Conservation (phyloP, 192 early-diverging fungal species). For the Coemansia sp. region DNA sequence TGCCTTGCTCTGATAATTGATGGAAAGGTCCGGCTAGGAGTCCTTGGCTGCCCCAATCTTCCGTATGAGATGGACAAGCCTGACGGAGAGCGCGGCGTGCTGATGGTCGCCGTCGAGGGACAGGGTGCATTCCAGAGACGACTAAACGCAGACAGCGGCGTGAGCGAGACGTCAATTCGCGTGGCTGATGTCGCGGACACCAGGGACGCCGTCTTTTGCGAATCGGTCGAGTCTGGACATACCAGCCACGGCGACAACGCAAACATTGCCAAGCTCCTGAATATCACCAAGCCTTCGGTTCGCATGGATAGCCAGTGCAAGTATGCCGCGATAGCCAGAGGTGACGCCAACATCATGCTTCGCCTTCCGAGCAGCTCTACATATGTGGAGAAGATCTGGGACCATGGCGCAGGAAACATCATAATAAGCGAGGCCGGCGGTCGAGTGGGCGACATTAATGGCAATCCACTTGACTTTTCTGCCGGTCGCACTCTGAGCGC, state of each 20-base stretch:
- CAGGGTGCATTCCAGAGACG: slow-evolving; percentile 84
- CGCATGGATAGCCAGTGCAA: slow-evolving; percentile 99
- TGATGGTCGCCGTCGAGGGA: slow-evolving; percentile 83
- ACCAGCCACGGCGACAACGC: slow-evolving; percentile 79
- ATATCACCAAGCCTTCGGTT: slow-evolving; percentile 73
- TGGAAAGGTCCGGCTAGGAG: slow-evolving; percentile 84
- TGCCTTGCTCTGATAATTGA: slow-evolving; percentile 89
- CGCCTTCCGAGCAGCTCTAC: slow-evolving; percentile 71
- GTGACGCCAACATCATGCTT: slow-evolving; percentile 92
- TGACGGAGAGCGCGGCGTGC: slow-evolving; percentile 68
- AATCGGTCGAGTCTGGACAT: slow-evolving; percentile 92
- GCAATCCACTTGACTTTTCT: slow-evolving; percentile 86
- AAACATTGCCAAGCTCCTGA: slow-evolving; percentile 71
- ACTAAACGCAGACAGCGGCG: slow-evolving; percentile 11
- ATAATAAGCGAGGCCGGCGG: slow-evolving; percentile 94
- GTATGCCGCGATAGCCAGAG: slow-evolving; percentile 86
- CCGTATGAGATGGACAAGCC: slow-evolving; percentile 59
- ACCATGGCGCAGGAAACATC: slow-evolving; percentile 91
- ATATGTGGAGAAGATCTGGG: slow-evolving; percentile 99
- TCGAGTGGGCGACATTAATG: slow-evolving; percentile 75
- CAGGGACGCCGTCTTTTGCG: slow-evolving; percentile 78
- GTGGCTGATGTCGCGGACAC: slow-evolving; percentile 52
- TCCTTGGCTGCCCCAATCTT: slow-evolving; percentile 83
- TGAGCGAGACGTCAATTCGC: slow-evolving; percentile 61
- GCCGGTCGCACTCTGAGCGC: slow-evolving; percentile 72